phyloP scores from a whole-genome alignment of 2,329 filamentous ascomycete genomes.

The Annulohypoxylon truncatum region DNA sequence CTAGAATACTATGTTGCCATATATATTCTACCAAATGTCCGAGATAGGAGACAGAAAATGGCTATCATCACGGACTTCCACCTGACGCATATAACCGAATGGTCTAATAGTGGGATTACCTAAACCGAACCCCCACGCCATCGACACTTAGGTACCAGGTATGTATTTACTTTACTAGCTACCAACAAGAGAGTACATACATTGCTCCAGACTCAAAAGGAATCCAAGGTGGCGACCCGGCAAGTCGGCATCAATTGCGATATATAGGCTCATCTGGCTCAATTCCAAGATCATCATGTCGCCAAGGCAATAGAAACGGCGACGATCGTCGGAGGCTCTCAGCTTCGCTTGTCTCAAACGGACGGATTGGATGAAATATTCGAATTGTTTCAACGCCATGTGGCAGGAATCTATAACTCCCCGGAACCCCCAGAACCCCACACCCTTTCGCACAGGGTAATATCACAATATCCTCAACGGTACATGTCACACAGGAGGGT shows the following conservation, averaged over 20 bases:
- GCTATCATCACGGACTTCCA: background rate
- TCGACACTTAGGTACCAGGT: background rate
- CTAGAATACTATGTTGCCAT: background rate
- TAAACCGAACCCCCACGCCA: constrained; percentile 1
- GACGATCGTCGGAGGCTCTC: constrained; percentile 33
- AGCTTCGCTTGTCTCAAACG: constrained; percentile 8
- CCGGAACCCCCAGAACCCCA: constrained; percentile 26
- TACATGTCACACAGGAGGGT: background rate
- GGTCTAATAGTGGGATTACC: background rate
- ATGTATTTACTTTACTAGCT: background rate
- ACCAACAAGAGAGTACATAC: background rate
- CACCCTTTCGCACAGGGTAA: constrained; percentile 10
- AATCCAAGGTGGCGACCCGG: constrained; percentile 21
- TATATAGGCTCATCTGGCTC: constrained; percentile 29
- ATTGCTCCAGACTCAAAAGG: background rate
- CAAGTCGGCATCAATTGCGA: constrained; percentile 20
- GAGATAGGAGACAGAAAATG: background rate
- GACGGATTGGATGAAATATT: background rate
- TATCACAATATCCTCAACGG: background rate
- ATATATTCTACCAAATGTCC: background rate
- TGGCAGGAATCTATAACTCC: constrained; percentile 22
- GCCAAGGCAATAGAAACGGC: constrained; percentile 5
- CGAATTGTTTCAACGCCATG: constrained; percentile 32
- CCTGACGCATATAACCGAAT: background rate
- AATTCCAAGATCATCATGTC: constrained; percentile 16